Base-by-base conservation (phyloP, 2,329 filamentous ascomycete genomes). In the Colletotrichum spaethianum region DNA sequence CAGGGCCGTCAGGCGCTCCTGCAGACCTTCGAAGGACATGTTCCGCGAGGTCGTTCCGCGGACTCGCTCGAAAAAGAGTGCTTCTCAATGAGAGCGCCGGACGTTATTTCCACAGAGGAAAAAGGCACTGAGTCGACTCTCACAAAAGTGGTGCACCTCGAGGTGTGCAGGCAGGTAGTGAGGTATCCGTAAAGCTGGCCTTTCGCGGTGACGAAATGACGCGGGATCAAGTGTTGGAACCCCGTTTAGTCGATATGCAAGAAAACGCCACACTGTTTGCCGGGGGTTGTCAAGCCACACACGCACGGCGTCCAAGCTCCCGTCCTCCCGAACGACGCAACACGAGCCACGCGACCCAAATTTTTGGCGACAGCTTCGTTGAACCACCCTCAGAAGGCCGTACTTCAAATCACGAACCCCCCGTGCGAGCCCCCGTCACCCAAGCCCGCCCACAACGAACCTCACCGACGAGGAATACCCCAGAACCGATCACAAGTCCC, bases 11-110 rank as follows among this genome's bases (percentile, higher is more conserved):
- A 92, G 84, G 80, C 90, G 86, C 86, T 91, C 83, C 83, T 93
- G 85, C 80, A 94, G 76, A 76, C 88, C 80, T 83, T 91, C 83
- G 83, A 91, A 82, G 79, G 92, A 86, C 85, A 89, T 89, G 28
- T 26, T 26, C 1, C n/a, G 9, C 18, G 23, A 38, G n/a, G 28
- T n/a, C 9, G 16, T 28, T 36, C 12, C 16, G 38, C 5, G 14
- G 11, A 23, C 23, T 56, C 20, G 31, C 12, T 23, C 5, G 5
- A 36, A 16, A 23, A 23, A 23, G 3, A 4, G 31, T 16, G 26
- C 9, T 16, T 52, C 1, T 31, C 14, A 1, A 20, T 52, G 48
- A 8, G 3, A 28, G 26, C 5, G 26, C 48, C 26, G 2, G 6
- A 3, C 48, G 14, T 52, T 3, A 8, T 8, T 31, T 46, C 48